These are phyloP conservation scores for Epichloe bromicola DNA, from an alignment of 2,329 filamentous ascomycete species.

Conservation along the genomic window DNA sequence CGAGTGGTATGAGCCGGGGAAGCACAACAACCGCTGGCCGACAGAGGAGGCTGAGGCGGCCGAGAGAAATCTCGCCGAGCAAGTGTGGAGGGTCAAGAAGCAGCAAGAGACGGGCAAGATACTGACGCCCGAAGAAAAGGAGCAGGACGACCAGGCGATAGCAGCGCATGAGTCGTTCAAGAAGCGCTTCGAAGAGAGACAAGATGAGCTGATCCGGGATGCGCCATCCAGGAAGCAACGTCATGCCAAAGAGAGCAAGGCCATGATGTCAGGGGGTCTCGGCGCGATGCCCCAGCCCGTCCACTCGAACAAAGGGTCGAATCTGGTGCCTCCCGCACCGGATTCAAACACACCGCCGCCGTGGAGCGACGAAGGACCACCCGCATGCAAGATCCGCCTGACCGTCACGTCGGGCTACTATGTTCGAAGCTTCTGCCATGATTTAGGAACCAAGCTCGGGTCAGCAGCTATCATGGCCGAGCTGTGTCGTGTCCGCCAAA, in stretches of 20 bases:
- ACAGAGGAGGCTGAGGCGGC: conserved; percentile 61
- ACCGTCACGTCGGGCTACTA: conserved; percentile 95
- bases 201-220: conserved; percentile 44
- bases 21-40: conserved; percentile 69
- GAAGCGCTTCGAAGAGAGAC: conserved; percentile 43
- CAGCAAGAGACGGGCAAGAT: conserved; percentile 37
- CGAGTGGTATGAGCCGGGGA: conserved; percentile 74
- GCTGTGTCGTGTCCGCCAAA: conserved; percentile 69
- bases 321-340: conserved; percentile 37
- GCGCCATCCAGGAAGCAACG: conserved; percentile 24
- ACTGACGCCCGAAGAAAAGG: conserved; percentile 40
- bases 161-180: conserved; percentile 45
- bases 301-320: conserved; percentile 30
- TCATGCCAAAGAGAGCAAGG: conserved; percentile 17
- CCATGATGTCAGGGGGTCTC: conserved; percentile 47
- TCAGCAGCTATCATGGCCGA: conserved; percentile 80
- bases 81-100: conserved; percentile 51
- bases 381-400: conserved; percentile 75
- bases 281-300: conserved; percentile 35
- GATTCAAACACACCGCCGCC: conserved; percentile 36
- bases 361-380: conserved; percentile 50
- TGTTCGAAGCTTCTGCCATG: conserved; percentile 84
- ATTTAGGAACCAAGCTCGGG: conserved; percentile 69
- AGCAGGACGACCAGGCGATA: conserved; percentile 40
- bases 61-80: conserved; percentile 65